Evolutionary conservation across 306 rosid genomes (phyloP).

Genomic region (Fragaria ananassa): DNA sequence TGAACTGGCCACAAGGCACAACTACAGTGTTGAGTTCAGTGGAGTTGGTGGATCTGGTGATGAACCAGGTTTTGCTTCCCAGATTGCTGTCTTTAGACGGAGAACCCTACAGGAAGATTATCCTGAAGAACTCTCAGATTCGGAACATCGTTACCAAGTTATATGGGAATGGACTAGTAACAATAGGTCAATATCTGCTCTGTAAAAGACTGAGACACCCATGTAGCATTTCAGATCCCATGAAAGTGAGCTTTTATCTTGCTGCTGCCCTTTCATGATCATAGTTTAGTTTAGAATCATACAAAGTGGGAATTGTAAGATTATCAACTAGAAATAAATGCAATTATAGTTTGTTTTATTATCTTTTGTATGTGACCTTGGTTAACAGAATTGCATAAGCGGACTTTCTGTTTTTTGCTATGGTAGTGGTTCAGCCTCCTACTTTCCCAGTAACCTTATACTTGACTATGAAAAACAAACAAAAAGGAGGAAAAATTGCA

Average conservation of each 20-base stretch:
- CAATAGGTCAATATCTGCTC: slow-evolving; percentile 14
- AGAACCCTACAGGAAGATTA: slow-evolving; percentile 27
- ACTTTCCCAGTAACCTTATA: no score
- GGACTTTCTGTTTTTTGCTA: background rate
- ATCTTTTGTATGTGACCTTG: background rate
- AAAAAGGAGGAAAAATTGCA: no score
- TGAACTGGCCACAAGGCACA: slow-evolving; percentile 61
- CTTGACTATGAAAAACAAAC: no score
- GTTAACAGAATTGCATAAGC: background rate
- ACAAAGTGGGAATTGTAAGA: background rate
- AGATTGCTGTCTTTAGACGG: slow-evolving; percentile 82
- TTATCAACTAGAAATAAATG: background rate
- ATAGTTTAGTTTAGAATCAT: background rate
- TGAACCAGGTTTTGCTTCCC: slow-evolving; percentile 98
- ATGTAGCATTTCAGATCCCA: background rate
- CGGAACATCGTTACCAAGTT: slow-evolving; percentile 34
- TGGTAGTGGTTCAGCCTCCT: background rate
- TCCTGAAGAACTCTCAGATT: slow-evolving; percentile 24
- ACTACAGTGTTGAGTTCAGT: slow-evolving; percentile 69
- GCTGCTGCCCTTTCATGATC: background rate
- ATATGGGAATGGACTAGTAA: slow-evolving; percentile 67
- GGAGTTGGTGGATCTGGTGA: slow-evolving; percentile 90
- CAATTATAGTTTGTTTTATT: background rate
- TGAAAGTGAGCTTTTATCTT: background rate
- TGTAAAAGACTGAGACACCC: background rate